phyloP scores from a whole-genome alignment of 2,329 filamentous ascomycete genomes.

The Fusarium annulatum region DNA sequence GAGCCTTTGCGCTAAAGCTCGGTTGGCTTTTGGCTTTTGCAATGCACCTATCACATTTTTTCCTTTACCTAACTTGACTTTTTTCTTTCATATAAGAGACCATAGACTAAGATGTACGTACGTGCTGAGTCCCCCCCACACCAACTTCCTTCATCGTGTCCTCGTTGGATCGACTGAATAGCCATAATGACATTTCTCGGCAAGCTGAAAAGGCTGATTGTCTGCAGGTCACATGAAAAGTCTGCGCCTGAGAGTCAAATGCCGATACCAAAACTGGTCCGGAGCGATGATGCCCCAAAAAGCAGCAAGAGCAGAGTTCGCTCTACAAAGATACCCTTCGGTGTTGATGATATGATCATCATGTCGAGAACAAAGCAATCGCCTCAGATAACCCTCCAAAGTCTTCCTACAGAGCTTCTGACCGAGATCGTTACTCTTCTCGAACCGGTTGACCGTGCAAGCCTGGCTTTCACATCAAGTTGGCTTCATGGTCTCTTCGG shows the following conservation, averaged over 20 bases:
- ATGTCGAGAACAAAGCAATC: background rate
- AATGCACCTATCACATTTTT: rapidly evolving
- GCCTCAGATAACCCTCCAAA: rapidly evolving
- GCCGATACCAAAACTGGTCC: rapidly evolving
- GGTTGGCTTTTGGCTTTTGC: background rate
- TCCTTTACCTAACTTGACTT: rapidly evolving
- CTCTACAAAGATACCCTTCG: background rate
- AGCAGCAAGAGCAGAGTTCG: rapidly evolving
- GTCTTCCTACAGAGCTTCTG: background rate
- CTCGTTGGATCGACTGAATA: rapidly evolving
- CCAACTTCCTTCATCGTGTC: rapidly evolving
- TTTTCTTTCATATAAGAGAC: background rate
- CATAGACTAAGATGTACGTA: rapidly evolving
- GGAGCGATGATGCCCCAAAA: rapidly evolving
- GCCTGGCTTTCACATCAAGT: background rate
- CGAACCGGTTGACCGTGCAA: background rate
- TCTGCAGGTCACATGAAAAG: background rate
- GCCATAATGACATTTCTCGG: background rate
- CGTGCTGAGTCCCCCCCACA: too few relatives aligned
- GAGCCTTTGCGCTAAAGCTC: background rate
- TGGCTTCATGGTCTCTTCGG: background rate
- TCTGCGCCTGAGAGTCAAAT: background rate
- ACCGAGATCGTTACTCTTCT: background rate
- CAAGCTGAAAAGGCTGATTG: background rate
- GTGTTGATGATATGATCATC: background rate